These are phyloP conservation scores for Oryza coarctata DNA, from an alignment of 176 grass and related monocot genomes.

Conservation along the genomic window DNA sequence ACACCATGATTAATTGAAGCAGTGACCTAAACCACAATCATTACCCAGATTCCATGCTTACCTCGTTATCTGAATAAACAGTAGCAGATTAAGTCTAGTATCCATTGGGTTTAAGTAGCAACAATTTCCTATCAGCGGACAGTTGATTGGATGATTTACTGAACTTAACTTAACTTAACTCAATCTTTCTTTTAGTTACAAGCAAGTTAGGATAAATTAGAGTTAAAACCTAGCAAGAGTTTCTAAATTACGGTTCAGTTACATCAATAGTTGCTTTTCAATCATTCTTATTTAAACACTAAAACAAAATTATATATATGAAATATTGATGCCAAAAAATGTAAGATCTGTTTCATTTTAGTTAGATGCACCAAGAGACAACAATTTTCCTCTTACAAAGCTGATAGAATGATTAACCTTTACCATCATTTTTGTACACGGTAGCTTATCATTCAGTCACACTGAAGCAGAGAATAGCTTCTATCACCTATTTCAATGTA, in stretches of 20 bases:
- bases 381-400: not conserved
- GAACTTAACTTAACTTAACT: too few relatives aligned
- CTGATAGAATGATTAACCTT: not conserved
- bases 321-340: not conserved
- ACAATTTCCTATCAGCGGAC: not conserved
- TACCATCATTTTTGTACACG: not conserved
- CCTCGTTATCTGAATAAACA: not conserved
- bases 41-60: not conserved
- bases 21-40: not conserved
- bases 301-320: not conserved
- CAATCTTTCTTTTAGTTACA: too few relatives aligned
- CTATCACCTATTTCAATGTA: not conserved
- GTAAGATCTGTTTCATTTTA: not conserved
- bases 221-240: too few relatives aligned
- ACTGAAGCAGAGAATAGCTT: not conserved
- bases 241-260: too few relatives aligned
- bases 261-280: too few relatives aligned
- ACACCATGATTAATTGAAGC: not conserved
- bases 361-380: not conserved
- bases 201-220: too few relatives aligned
- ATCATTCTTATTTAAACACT: too few relatives aligned
- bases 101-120: not conserved
- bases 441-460: not conserved
- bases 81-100: not conserved
- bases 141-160: not conserved